Base-by-base conservation (phyloP, 1,284 basidiomycete genomes). In the Cryptococcus maquisensis region DNA sequence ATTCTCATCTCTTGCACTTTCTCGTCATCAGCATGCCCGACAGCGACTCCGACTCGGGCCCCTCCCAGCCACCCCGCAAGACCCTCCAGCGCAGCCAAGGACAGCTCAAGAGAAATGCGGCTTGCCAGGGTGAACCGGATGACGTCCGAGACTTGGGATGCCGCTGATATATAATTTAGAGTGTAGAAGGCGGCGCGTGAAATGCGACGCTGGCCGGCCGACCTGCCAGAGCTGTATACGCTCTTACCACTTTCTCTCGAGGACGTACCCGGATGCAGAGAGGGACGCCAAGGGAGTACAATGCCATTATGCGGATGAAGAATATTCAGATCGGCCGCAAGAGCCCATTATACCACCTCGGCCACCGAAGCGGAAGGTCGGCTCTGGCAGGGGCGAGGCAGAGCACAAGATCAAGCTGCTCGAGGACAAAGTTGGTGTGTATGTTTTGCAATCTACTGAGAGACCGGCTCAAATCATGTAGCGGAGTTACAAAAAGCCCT, bases 391-490 rank as follows among this genome's bases (percentile, higher is more conserved):
- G 16, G 28, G 20, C 2, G 47, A 53, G 28, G 52, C 48, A 24
- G 57, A 55, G 26, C 54, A 47, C n/a, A 51, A 24, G n/a, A 58
- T 70, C 15, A 56, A 51, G 23, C 56, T 58, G 41, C 56, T 73
- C 16, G 71, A 73, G 42, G 63, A 61, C 7, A 60, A 62, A 49
- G 63, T 71, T 32, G 67, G 69, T 69, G 54, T 58, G 69, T 64
- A 20, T 15, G 7, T 9, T 16, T 23, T 15, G 16, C 16, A 13
- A 13, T n/a, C 42, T 40, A 40, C n/a, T 21, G 9, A 20, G 15
- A 21, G 9, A 26, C 39, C 1, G 6, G 6, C 20, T 23, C 16
- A 7, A 23, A 12, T 20, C 32, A 9, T 26, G n/a, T 28, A 58
- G 56, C 51, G 35, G 47, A 59, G 23, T 38, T 59, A 15, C 57